Percentiles rank a stretch among this genome's conserved stretches.
Evolutionary conservation across 768 basidiomycete species (phyloP).

Genomic region (Serpula lacrymans): DNA sequence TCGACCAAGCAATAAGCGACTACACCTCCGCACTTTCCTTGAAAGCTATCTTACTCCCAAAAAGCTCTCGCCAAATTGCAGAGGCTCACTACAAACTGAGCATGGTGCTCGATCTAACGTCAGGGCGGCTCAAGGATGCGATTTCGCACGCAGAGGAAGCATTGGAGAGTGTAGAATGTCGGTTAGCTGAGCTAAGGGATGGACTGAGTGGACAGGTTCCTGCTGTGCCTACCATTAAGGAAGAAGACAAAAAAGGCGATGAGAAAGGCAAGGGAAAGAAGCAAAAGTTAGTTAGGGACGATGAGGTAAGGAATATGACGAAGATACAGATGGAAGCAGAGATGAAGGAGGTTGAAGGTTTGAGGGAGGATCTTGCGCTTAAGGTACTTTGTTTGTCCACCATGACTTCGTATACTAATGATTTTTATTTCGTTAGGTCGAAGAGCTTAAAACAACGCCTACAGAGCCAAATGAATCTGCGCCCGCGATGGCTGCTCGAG

Average conservation of each 20-base stretch:
- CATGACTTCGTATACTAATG: not conserved
- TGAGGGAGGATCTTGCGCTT: conserved; percentile 78
- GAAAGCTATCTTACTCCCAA: conserved; percentile 70
- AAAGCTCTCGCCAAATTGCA: conserved; percentile 90
- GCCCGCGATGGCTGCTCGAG: conserved; percentile 67
- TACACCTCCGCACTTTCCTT: conserved; percentile 75
- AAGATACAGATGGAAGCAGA: conserved; percentile 74
- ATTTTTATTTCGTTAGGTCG: conserved; percentile 54
- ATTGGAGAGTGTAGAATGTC: conserved; percentile 68
- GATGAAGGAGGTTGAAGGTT: conserved; percentile 69
- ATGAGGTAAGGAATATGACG: conserved; percentile 62
- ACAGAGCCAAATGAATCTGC: conserved; percentile 57
- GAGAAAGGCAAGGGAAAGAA: conserved; percentile 73
- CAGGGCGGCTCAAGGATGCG: conserved; percentile 78
- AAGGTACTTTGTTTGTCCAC: conserved; percentile 50
- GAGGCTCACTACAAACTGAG: conserved; percentile 94
- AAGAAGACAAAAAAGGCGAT: conserved; percentile 32
- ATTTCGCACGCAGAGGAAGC: conserved; percentile 80
- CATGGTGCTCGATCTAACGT: conserved; percentile 88
- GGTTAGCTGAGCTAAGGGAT: conserved; percentile 58
- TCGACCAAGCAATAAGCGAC: conserved; percentile 89
- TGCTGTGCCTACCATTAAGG: conserved; percentile 29
- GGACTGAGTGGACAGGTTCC: conserved; percentile 34
- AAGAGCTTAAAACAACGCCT: conserved; percentile 84
- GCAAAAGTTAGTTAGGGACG: conserved; percentile 41